phyloP scores from a whole-genome alignment of 179 eudicot genomes.

The Patellifolia procumbens region DNA sequence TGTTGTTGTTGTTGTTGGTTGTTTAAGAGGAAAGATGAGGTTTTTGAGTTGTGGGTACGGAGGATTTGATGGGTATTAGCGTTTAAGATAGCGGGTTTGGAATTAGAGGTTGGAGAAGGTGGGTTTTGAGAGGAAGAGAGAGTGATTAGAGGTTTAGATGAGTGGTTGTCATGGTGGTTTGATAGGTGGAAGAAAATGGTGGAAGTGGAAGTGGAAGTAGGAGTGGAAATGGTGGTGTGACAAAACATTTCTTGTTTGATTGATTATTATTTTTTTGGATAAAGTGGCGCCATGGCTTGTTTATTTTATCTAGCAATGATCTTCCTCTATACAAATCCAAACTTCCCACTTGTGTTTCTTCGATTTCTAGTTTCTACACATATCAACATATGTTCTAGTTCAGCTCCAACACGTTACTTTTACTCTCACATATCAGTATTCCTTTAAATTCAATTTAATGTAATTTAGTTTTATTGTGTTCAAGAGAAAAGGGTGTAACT shows the following conservation, averaged over 20 bases:
- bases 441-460: too few relatives aligned
- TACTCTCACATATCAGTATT: too few relatives aligned
- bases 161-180: conserved; percentile 18
- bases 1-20: conserved; percentile 22
- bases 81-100: conserved; percentile 18
- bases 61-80: conserved; percentile 23
- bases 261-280: conserved; percentile 9
- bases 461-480: too few relatives aligned
- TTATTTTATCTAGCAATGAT: too few relatives aligned
- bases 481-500: too few relatives aligned
- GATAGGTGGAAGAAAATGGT: conserved; percentile 33
- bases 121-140: conserved; percentile 19
- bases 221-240: conserved; percentile 20
- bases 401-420: too few relatives aligned
- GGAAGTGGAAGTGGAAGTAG: conserved; percentile 23
- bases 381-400: too few relatives aligned
- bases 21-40: conserved; percentile 45
- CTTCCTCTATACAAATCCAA: too few relatives aligned
- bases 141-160: conserved; percentile 6
- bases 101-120: conserved; percentile 16
- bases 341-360: too few relatives aligned
- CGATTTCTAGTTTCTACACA: too few relatives aligned
- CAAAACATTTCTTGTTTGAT: conserved; percentile 24
- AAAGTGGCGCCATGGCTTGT: conserved; percentile 26
- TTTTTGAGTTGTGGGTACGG: conserved; percentile 72